Evolutionary conservation across 2,329 filamentous ascomycete genomes (phyloP).

Genomic region (Bimuria novae-zelandiae): DNA sequence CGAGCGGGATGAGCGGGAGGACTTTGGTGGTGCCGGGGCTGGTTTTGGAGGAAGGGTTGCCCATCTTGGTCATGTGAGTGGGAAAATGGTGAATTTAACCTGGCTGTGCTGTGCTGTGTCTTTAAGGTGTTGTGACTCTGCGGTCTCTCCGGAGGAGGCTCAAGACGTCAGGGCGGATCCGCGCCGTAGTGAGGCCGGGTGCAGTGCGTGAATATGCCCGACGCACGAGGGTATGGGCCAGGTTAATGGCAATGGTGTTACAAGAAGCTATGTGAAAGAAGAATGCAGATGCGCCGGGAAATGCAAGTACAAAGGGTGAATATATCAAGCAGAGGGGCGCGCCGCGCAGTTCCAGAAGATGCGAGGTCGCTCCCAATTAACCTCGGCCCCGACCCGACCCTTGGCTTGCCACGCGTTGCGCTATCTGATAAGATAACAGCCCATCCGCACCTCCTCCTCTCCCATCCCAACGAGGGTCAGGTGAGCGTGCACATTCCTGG

Average conservation of each 20-base stretch:
- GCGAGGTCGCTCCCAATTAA: constrained; percentile 6
- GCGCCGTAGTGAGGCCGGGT: constrained; percentile 3
- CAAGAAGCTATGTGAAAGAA: not conserved
- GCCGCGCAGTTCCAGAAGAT: constrained; percentile 23
- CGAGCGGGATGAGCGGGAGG: constrained; percentile 80
- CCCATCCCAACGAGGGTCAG: not conserved
- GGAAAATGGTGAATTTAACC: too few relatives aligned
- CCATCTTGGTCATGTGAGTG: too few relatives aligned
- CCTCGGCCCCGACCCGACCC: too few relatives aligned
- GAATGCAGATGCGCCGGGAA: constrained; percentile 4
- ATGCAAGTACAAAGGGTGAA: constrained; percentile 10
- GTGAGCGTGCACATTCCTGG: not conserved
- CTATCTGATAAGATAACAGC: constrained; percentile 22
- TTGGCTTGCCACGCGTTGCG: too few relatives aligned
- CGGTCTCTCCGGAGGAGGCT: too few relatives aligned
- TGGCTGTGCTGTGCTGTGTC: too few relatives aligned
- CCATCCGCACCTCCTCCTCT: not conserved
- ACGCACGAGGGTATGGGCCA: not conserved
- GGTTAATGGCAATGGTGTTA: not conserved
- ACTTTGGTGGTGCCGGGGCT: constrained; percentile 44
- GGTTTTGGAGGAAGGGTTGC: constrained; percentile 39
- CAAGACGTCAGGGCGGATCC: constrained; percentile 11
- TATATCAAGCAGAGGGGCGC: constrained; percentile 14
- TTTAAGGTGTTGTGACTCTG: too few relatives aligned
- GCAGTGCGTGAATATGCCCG: constrained; percentile 1